Base-by-base conservation (phyloP, 1,284 basidiomycete species). In the Boletus hoseneyae region DNA sequence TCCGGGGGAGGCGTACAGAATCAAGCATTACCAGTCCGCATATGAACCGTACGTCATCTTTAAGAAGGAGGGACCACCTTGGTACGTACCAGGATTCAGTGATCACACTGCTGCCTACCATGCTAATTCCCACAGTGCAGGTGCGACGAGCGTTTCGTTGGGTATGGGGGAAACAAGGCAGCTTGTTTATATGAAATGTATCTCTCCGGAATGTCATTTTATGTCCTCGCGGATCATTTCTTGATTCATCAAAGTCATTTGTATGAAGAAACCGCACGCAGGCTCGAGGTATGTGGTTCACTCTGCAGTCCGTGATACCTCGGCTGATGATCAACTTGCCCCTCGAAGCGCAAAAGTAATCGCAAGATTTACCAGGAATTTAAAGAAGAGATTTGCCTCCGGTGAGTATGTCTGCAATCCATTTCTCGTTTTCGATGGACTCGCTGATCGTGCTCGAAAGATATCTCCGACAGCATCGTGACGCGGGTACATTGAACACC, bases 101-200 rank as follows among this genome's bases (percentile, higher is more conserved):
- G 10, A 33, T 25, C 42, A 46, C 45, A 13, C 10, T 10, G 7
- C 29, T 19, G 13, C 41, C 30, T 29, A 30, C 25, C 33, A 25
- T 36, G 4, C 16, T 44, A 4, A 19, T 15, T 36, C 16, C 45
- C 50, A 33, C 30, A 35, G 21, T 12, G 12, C 48, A 82, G 80
- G 87, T 93, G 90, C 60, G 90, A 93, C 60, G 90, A 92, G 62
- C 79, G 90, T n/a, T 93, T 93, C 60, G 78, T 90, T 42, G 90
- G 90, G 1, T 93, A 93, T 64, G 90, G 90, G 15, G 81, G 74
- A 27, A 85, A 85, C 68, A 85, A 83, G 60, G 83, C 82, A 1
- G 81, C 80, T 8, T 85, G 83, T 58, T 64, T 85, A 19, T 85
- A 79, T 60, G 82, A 82, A 60, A 77, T 85, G 68, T 82, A 82